Evolutionary conservation across 1,284 basidiomycete genomes (phyloP).

Genomic region (Malassezia equina): DNA sequence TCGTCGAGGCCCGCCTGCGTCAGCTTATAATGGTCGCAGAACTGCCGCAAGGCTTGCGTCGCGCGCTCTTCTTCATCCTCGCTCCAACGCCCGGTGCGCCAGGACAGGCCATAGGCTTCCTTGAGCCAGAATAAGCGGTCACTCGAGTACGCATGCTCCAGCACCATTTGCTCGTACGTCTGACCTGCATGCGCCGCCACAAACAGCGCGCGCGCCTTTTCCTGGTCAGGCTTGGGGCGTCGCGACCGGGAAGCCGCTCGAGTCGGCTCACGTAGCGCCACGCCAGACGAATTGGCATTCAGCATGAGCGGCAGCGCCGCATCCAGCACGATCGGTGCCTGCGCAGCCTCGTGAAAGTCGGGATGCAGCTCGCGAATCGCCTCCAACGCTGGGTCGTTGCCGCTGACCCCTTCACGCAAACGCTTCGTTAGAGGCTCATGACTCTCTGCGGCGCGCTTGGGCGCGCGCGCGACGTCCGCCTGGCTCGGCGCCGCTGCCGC

Average conservation of each 20-base stretch:
- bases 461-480: neutral
- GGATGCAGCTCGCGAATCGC: conserved; percentile 13
- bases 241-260: neutral
- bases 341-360: neutral
- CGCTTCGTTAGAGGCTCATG: neutral
- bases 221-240: conserved; percentile 6
- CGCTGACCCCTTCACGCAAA: neutral
- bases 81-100: conserved; percentile 19
- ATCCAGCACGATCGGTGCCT: conserved; percentile 9
- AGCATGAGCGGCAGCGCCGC: conserved; percentile 4
- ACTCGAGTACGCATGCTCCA: conserved; percentile 19
- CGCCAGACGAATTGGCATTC: neutral
- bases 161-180: conserved; percentile 20
- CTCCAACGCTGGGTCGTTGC: neutral
- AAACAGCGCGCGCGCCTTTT: conserved; percentile 16
- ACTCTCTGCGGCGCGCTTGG: neutral
- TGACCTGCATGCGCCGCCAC: conserved; percentile 17
- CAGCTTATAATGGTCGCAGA: conserved; percentile 15
- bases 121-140: conserved; percentile 18
- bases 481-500: neutral
- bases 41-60: conserved; percentile 13
- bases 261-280: neutral
- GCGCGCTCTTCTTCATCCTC: conserved; percentile 16
- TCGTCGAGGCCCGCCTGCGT: conserved; percentile 15
- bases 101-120: conserved; percentile 16